These are phyloP conservation scores for Phytophthora palmivora DNA, from an alignment of 352 stramenopile species.

Conservation along the genomic window DNA sequence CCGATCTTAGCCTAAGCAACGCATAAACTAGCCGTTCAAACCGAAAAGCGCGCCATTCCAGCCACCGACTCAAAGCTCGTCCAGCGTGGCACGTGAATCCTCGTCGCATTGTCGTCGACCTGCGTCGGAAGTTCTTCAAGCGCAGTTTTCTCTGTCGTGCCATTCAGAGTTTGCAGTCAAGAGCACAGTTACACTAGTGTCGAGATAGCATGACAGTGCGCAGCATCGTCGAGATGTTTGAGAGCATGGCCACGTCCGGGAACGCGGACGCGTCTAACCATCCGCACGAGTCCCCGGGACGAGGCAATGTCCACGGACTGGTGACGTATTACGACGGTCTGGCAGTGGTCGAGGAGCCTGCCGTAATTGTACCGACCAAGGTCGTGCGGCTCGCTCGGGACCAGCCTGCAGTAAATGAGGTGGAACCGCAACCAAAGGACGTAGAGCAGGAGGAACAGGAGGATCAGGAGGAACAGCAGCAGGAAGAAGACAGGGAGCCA, in stretches of 20 bases:
- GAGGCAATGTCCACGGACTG: conserved; percentile 31
- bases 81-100: conserved; percentile 17
- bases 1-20: neutral
- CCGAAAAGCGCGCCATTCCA: conserved; percentile 31
- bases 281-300: conserved; percentile 18
- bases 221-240: conserved; percentile 46
- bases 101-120: conserved; percentile 20
- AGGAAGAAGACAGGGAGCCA: conserved; percentile 1
- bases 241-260: conserved; percentile 30
- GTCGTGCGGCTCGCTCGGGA: conserved; percentile 10
- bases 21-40: conserved; percentile 20
- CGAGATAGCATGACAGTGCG: conserved; percentile 41
- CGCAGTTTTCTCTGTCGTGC: conserved; percentile 23
- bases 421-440: conserved; percentile 11
- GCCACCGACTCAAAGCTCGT: conserved; percentile 24
- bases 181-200: conserved; percentile 11
- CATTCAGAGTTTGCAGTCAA: conserved; percentile 27
- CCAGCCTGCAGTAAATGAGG: conserved; percentile 4
- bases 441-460: conserved; percentile 8
- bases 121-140: conserved; percentile 34
- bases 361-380: conserved; percentile 23
- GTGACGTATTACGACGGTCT: conserved; percentile 45
- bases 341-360: conserved; percentile 25
- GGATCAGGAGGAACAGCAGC: neutral
- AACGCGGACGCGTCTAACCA: conserved; percentile 7